phyloP scores from a whole-genome alignment of 352 stramenopile genomes.

The Phytophthora hibernalis region DNA sequence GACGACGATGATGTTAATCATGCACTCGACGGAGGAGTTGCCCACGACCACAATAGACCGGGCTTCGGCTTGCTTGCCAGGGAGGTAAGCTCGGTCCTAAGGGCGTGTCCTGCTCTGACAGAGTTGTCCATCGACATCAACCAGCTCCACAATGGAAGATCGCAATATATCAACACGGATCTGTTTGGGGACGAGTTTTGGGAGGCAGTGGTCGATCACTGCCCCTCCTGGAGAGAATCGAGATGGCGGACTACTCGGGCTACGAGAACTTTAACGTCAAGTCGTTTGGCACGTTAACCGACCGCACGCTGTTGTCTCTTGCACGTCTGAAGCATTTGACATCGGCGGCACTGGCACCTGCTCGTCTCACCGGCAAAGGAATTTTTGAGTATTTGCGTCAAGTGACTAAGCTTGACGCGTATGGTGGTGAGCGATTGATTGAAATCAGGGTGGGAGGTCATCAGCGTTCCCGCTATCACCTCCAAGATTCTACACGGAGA shows the following conservation, averaged over 20 bases:
- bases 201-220: constrained; percentile 1
- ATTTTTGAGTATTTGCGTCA: constrained; percentile 4
- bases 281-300: neutral
- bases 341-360: neutral
- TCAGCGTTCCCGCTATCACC: neutral
- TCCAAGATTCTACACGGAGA: constrained; percentile 4
- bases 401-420: neutral
- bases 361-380: constrained; percentile 1
- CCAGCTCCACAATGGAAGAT: neutral
- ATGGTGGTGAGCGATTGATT: neutral
- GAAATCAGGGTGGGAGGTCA: constrained; percentile 1
- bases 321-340: constrained; percentile 2
- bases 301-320: neutral
- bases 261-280: neutral
- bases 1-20: neutral
- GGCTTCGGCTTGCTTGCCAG: constrained; percentile 1
- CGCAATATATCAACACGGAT: constrained; percentile 7
- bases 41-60: neutral
- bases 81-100: neutral
- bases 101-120: constrained; percentile 1
- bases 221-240: constrained; percentile 5
- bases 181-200: constrained; percentile 11
- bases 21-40: neutral
- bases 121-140: constrained; percentile 1
- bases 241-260: neutral